A percentile compares a stretch with the other conserved stretches of the same genome.
Conservation (phyloP, 2,329 filamentous ascomycete genomes). For the Aspergillus sp. region DNA sequence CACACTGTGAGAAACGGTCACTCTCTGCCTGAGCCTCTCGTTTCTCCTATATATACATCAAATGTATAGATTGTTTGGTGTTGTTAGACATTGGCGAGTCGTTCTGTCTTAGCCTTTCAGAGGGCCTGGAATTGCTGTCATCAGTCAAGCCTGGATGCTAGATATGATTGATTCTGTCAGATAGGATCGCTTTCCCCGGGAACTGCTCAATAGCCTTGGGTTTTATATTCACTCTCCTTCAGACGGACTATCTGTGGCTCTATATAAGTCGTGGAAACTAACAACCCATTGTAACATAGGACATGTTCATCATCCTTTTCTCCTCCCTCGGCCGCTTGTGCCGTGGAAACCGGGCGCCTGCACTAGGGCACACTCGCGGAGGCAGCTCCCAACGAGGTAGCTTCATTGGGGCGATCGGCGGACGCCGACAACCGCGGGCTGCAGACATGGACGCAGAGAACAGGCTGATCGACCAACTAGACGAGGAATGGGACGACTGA, state of each 20-base stretch:
- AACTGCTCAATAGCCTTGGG: neutral
- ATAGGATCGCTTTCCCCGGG: neutral
- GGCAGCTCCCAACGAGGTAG: slow-evolving; percentile 24
- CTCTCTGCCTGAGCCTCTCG: slow-evolving; percentile 7
- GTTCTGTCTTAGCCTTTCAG: neutral
- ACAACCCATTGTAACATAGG: slow-evolving; percentile 29
- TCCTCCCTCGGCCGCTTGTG: slow-evolving; percentile 43
- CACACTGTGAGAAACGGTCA: slow-evolving; percentile 7
- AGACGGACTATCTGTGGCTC: neutral
- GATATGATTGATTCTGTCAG: neutral
- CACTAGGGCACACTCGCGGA: slow-evolving; percentile 34
- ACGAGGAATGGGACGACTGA: slow-evolving; percentile 92
- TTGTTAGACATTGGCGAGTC: slow-evolving; percentile 8
- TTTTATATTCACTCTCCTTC: neutral
- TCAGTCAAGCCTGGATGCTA: slow-evolving; percentile 6
- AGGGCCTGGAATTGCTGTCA: slow-evolving; percentile 4
- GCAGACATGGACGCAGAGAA: slow-evolving; percentile 75
- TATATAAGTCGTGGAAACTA: neutral
- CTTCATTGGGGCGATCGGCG: slow-evolving; percentile 36
- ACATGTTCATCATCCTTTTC: slow-evolving; percentile 47
- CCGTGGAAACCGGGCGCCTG: slow-evolving; percentile 31
- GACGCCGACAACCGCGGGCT: slow-evolving; percentile 19
- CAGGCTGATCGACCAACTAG: slow-evolving; percentile 87
- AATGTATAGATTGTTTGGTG: neutral
- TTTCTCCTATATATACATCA: slow-evolving; percentile 5